A percentile compares a stretch with the other conserved stretches of the same genome.
These are phyloP conservation scores for Cercospora sp. DNA, from an alignment of 2,329 filamentous ascomycete species.

Conservation along the genomic window DNA sequence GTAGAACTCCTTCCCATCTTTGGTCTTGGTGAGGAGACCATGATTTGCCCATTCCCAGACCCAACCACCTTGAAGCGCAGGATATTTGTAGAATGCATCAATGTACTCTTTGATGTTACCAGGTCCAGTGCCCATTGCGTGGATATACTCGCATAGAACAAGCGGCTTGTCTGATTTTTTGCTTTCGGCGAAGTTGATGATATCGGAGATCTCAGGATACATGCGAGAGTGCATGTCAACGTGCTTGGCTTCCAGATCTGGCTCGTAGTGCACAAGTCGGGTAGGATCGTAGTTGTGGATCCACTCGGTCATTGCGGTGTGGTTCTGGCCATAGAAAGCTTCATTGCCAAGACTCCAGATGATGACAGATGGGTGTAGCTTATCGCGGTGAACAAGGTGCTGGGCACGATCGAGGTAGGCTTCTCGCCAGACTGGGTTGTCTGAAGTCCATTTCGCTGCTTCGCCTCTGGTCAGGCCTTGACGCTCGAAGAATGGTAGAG, in stretches of 20 bases:
- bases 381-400: conserved; percentile 66
- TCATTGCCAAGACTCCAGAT: conserved; percentile 75
- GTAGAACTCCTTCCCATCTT: conserved; percentile 43
- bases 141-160: conserved; percentile 57
- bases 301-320: conserved; percentile 66
- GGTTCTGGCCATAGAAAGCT: conserved; percentile 69
- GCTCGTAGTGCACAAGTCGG: conserved; percentile 66
- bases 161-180: conserved; percentile 52
- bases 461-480: conserved; percentile 55
- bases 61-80: conserved; percentile 63
- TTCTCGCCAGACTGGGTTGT: conserved; percentile 61
- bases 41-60: conserved; percentile 52
- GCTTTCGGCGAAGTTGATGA: conserved; percentile 50
- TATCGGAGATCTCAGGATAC: conserved; percentile 59
- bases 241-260: conserved; percentile 58
- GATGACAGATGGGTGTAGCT: conserved; percentile 69
- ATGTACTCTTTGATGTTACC: conserved; percentile 69
- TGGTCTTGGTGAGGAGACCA: conserved; percentile 44
- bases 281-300: conserved; percentile 59
- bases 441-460: conserved; percentile 60
- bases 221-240: conserved; percentile 69
- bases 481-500: conserved; percentile 49
- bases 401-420: conserved; percentile 68
- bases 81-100: conserved; percentile 60
- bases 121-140: conserved; percentile 74